Evolutionary conservation across 2,329 filamentous ascomycete genomes (phyloP), one percentile per base, ranked within the genome.

Genomic region (Microsporum ferrugineum): DNA sequence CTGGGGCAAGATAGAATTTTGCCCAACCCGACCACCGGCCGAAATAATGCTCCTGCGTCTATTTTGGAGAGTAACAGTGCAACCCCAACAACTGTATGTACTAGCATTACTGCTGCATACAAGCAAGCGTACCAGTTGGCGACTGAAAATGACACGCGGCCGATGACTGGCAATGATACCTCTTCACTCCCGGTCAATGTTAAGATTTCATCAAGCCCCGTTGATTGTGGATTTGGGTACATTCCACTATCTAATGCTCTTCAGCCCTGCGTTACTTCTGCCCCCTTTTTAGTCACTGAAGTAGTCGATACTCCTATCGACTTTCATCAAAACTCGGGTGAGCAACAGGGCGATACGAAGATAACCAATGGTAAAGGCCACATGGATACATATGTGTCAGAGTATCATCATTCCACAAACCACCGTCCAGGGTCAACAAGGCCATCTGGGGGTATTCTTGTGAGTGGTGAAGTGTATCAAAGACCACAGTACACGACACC

Each of bases 1-100:
- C 62, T 68, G 33, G 66, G 68, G 38, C 60, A 62, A 51, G 72
- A 73, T 59, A 68, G 75, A 55, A 74, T 68, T 7, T 67, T 76
- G 31, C 74, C 75, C 34, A 73, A 69, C 36, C 71, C 72, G 38
- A 60, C 61, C 36, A 66, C 68, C 29, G 68, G 65, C 34, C 68
- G 69, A 36, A 65, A 33, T 12, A 38, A 63, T 61, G 57, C 57
- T n/a, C 53, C 23, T 29, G 39, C 55, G 14, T 41, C 55, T 17
- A 29, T 47, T 51, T 36, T 41, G 10, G 58, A 53, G 14, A 10
- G 61, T 56, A n/a, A 39, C 65, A 59, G 39, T 59, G 65, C 31
- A 34, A 66, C 45, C 66, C 68, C 55, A n/a, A 51, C 55, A 34
- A 14, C 62, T 57, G 4, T 39, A 17, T 43, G 36, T 43, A 3